Conservation (phyloP, 2,329 filamentous ascomycete species). For the Ceratocystis smalleyi region DNA sequence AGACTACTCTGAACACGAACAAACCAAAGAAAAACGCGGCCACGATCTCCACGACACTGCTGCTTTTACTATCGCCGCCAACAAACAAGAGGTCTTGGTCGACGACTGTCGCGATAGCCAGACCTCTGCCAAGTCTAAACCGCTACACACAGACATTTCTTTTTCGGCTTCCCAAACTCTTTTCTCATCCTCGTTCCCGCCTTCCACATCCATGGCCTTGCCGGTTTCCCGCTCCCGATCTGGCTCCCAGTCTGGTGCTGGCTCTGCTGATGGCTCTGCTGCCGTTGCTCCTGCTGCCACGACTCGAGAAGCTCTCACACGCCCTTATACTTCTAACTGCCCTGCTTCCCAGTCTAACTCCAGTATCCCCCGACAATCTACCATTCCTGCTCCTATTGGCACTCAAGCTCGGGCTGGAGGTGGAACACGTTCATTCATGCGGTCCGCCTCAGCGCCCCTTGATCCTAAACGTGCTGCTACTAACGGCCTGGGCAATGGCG, state of each 20-base stretch:
- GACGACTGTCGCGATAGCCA: not conserved
- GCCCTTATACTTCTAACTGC: not conserved
- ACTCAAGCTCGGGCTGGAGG: not conserved
- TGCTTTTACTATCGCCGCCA: not conserved
- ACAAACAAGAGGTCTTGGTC: not conserved
- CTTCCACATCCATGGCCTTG: conserved; percentile 1
- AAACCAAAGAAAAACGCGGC: not conserved
- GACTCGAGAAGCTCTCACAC: not conserved
- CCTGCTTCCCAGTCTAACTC: not conserved
- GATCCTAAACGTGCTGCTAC: conserved; percentile 8
- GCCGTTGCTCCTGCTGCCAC: not conserved
- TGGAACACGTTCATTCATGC: not conserved
- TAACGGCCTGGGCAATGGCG: not conserved
- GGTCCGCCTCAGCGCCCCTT: conserved; percentile 14
- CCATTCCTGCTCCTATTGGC: conserved; percentile 13
- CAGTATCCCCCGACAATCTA: conserved; percentile 11
- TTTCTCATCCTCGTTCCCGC: not conserved
- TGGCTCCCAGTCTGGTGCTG: not conserved
- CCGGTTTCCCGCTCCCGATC: not conserved
- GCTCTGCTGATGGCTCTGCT: not conserved
- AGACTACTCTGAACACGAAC: not conserved
- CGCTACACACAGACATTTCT: not conserved
- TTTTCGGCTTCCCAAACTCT: not conserved
- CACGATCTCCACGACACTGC: not conserved
- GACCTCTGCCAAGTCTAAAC: not conserved